These are phyloP conservation scores for Gastrolobium villosum DNA, from an alignment of 306 rosid genomes.

Conservation along the genomic window DNA sequence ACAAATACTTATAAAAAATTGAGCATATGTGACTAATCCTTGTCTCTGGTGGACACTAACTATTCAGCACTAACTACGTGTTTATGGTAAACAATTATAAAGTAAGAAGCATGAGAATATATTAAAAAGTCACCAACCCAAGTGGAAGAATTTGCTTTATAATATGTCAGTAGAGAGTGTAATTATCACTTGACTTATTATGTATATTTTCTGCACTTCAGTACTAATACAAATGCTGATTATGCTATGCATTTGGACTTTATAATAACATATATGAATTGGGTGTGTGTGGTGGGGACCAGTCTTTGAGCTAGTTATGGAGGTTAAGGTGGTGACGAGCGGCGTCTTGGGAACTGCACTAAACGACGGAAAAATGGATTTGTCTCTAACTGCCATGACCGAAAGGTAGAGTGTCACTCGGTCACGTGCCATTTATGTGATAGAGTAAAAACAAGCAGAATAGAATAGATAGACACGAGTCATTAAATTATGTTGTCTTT, in stretches of 20 bases:
- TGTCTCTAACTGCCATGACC: conserved; percentile 62
- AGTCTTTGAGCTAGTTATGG: conserved; percentile 11
- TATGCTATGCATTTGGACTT: conserved; percentile 13
- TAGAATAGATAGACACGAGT: conserved; percentile 25
- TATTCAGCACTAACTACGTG: conserved; percentile 45
- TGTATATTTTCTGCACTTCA: conserved; percentile 11
- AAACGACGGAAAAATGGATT: conserved; percentile 54
- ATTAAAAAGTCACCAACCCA: conserved; percentile 36
- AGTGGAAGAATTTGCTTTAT: conserved; percentile 52
- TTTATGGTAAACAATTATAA: conserved; percentile 44
- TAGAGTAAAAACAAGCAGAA: conserved; percentile 12
- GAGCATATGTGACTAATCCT: conserved; percentile 35
- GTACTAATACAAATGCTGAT: conserved; percentile 13
- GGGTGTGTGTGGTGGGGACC: conserved; percentile 51
- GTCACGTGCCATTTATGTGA: conserved; percentile 53
- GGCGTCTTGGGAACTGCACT: conserved; percentile 53
- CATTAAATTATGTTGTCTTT: conserved; percentile 34
- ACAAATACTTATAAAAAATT: conserved; percentile 37
- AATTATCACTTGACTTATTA: conserved; percentile 41
- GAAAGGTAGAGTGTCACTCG: conserved; percentile 52
- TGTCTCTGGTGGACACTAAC: conserved; percentile 50
- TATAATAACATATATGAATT: conserved; percentile 1
- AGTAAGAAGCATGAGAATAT: conserved; percentile 48
- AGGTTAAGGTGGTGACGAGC: conserved; percentile 47
- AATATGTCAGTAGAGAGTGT: conserved; percentile 33